phyloP scores from a whole-genome alignment of 1,284 basidiomycete genomes.

The Kwoniella shivajii region DNA sequence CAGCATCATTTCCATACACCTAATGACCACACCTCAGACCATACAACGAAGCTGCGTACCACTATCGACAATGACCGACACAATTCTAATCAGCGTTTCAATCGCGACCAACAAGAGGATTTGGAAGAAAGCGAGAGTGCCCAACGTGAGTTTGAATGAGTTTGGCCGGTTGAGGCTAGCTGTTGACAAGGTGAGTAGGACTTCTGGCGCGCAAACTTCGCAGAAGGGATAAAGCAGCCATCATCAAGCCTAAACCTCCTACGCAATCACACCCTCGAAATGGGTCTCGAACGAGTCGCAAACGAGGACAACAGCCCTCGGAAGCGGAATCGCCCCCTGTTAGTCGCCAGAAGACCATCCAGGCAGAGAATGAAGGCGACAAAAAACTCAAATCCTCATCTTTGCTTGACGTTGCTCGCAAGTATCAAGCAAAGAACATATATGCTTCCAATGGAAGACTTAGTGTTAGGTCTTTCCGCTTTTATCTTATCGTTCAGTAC shows the following conservation, averaged over 20 bases:
- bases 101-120: neutral
- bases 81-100: too few species aligned
- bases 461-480: neutral
- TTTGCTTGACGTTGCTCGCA: neutral
- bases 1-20: too few species aligned
- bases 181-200: constrained; percentile 7
- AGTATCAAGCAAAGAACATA: constrained; percentile 6
- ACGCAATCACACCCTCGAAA: neutral
- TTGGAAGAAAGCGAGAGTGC: constrained; percentile 12
- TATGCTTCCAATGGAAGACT: neutral
- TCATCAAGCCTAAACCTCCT: constrained; percentile 16
- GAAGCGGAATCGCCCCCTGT: too few species aligned
- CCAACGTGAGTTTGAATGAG: constrained; percentile 8
- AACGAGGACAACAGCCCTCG: neutral
- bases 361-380: too few species aligned
- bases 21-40: too few species aligned
- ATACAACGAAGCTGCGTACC: too few species aligned
- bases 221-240: constrained; percentile 19
- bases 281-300: neutral
- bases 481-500: neutral
- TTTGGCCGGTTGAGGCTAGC: too few species aligned
- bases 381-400: too few species aligned
- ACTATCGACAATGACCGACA: too few species aligned
- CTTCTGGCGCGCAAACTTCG: constrained; percentile 20
- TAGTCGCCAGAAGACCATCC: too few species aligned